Percentiles rank a stretch among this genome's conserved stretches.
These are phyloP conservation scores for Paecilomyces dactylethromorphus DNA, from an alignment of 2,329 filamentous ascomycete genomes.

Conservation along the genomic window DNA sequence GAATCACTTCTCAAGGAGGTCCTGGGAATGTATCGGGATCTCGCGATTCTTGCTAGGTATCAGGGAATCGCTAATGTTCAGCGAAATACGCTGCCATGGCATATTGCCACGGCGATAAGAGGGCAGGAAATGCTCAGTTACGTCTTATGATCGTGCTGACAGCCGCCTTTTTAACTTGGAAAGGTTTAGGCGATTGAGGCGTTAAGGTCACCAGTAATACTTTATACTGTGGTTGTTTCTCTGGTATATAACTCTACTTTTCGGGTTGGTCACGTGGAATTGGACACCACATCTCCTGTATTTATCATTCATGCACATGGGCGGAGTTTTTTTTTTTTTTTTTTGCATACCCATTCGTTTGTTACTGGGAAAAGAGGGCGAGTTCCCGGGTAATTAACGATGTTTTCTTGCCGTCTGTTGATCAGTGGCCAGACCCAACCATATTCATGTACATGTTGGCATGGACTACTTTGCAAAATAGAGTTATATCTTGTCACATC, in stretches of 20 bases:
- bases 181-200: not conserved
- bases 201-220: not conserved
- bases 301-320: not conserved
- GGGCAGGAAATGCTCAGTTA: slow-evolving; percentile 36
- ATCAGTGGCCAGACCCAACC: not conserved
- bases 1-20: slow-evolving; percentile 35
- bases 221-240: not conserved
- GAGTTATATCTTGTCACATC: not conserved
- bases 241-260: not conserved
- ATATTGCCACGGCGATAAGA: slow-evolving; percentile 39
- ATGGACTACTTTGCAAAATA: not conserved
- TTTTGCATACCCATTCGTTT: not conserved
- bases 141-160: slow-evolving; percentile 23
- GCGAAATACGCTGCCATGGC: slow-evolving; percentile 40
- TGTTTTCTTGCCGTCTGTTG: not conserved
- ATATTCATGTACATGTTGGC: not conserved
- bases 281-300: not conserved
- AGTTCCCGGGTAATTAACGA: not conserved
- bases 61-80: slow-evolving; percentile 36
- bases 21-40: slow-evolving; percentile 38
- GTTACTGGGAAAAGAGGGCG: not conserved
- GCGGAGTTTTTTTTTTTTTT: not conserved
- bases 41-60: slow-evolving; percentile 36
- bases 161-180: not conserved
- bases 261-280: not conserved